Percentiles rank a stretch among this genome's conserved stretches.
These are phyloP conservation scores for Grosmannia serpens DNA, from an alignment of 2,329 filamentous ascomycete species.

Conservation along the genomic window DNA sequence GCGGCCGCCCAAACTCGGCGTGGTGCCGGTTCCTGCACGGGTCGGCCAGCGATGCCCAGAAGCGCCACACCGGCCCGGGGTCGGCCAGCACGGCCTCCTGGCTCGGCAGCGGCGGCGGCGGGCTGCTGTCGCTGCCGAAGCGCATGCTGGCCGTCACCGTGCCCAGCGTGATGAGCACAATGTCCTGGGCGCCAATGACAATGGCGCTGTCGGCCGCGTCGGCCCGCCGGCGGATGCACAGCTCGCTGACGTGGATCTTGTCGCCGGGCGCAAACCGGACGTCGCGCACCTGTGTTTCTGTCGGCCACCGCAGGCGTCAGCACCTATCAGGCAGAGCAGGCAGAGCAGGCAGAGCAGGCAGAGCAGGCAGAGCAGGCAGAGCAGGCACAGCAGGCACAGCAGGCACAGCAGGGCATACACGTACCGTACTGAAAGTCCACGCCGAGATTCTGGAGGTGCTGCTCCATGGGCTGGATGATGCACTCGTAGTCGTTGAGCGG, in stretches of 20 bases:
- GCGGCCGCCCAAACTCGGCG: conserved; percentile 24
- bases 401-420: not conserved
- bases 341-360: not conserved
- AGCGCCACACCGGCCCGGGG: conserved; percentile 24
- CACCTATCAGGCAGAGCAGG: not conserved
- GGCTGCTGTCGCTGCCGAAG: conserved; percentile 18
- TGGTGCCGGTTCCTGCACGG: conserved; percentile 12
- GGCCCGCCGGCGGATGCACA: not conserved
- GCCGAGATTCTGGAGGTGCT: conserved; percentile 15
- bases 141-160: conserved; percentile 21
- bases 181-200: conserved; percentile 15
- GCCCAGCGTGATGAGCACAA: conserved; percentile 24
- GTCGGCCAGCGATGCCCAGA: conserved; percentile 23
- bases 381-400: not conserved
- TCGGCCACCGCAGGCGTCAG: no score
- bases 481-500: conserved; percentile 20
- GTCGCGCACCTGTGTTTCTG: conserved; percentile 4
- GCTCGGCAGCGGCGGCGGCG: conserved; percentile 15
- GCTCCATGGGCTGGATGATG: conserved; percentile 17
- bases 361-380: not conserved
- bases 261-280: conserved; percentile 3
- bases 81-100: conserved; percentile 13
- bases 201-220: not conserved
- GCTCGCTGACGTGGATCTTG: not conserved
- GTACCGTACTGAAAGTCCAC: conserved; percentile 17